Evolutionary conservation across 1,139 yeast genomes (phyloP).

Genomic region (Sugiyamaella paludigena): DNA sequence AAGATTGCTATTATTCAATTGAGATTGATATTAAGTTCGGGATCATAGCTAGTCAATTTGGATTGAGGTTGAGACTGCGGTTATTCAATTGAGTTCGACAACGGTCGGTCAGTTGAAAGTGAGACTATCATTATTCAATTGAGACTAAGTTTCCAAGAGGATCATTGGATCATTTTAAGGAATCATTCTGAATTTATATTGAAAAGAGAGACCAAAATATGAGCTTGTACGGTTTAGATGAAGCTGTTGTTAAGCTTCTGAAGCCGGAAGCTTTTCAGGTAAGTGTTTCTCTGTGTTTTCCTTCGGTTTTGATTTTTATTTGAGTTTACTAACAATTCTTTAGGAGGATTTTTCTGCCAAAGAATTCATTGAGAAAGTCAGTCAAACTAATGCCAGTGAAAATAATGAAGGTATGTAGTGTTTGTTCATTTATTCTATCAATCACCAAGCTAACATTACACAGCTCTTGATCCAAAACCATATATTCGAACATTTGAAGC

Average conservation of each 20-base stretch:
- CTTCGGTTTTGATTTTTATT: background rate
- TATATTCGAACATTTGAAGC: constrained; percentile 91
- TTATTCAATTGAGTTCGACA: no score
- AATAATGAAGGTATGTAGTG: constrained; percentile 55
- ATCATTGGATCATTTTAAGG: no score
- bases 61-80: no score
- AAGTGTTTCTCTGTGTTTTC: constrained; percentile 16
- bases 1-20: no score
- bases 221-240: constrained; percentile 59
- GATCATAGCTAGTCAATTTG: no score
- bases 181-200: no score
- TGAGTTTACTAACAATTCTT: background rate
- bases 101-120: no score
- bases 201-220: constrained; percentile 1
- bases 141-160: no score
- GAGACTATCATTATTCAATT: no score
- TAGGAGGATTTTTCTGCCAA: constrained; percentile 64
- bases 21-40: no score
- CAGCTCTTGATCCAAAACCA: constrained; percentile 77
- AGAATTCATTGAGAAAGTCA: constrained; percentile 79
- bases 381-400: constrained; percentile 60
- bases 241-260: constrained; percentile 63
- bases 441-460: constrained; percentile 5
- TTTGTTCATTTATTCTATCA: constrained; percentile 1
- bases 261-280: constrained; percentile 67